phyloP scores from a whole-genome alignment of 768 basidiomycete genomes.

The Fomitopsis pulvina region DNA sequence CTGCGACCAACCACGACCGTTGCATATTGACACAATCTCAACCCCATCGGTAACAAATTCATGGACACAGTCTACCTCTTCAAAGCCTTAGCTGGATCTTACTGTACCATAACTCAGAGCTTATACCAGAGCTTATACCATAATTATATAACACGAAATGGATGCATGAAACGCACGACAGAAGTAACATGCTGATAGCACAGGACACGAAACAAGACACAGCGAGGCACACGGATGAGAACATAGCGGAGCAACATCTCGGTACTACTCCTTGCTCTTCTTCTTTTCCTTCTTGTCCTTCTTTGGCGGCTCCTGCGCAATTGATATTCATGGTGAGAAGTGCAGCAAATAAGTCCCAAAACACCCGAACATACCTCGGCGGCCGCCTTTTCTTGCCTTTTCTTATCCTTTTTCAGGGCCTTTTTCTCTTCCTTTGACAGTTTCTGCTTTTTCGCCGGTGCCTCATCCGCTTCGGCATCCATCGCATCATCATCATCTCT shows the following conservation, averaged over 20 bases:
- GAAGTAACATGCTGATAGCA: constrained; percentile 10
- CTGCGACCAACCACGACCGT: no score
- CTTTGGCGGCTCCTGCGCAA: constrained; percentile 21
- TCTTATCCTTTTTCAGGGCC: constrained; percentile 72
- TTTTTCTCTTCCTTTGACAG: constrained; percentile 83
- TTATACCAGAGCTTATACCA: not conserved
- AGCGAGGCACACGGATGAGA: constrained; percentile 3
- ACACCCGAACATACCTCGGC: constrained; percentile 29
- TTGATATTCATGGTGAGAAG: not conserved
- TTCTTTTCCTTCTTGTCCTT: constrained; percentile 38
- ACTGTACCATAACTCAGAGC: not conserved
- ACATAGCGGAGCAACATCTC: constrained; percentile 2
- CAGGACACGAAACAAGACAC: constrained; percentile 10
- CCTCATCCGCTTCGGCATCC: constrained; percentile 40
- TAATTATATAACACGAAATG: not conserved
- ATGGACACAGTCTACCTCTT: not conserved
- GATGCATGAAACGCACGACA: not conserved
- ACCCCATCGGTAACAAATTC: not conserved
- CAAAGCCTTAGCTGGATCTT: not conserved
- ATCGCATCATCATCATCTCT: constrained; percentile 51
- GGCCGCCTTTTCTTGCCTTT: constrained; percentile 42
- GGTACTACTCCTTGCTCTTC: constrained; percentile 36
- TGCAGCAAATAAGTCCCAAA: not conserved
- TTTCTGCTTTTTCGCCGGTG: constrained; percentile 64
- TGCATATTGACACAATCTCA: no score